phyloP scores from a whole-genome alignment of 139 green algal genomes.

The Closterium sp. region DNA sequence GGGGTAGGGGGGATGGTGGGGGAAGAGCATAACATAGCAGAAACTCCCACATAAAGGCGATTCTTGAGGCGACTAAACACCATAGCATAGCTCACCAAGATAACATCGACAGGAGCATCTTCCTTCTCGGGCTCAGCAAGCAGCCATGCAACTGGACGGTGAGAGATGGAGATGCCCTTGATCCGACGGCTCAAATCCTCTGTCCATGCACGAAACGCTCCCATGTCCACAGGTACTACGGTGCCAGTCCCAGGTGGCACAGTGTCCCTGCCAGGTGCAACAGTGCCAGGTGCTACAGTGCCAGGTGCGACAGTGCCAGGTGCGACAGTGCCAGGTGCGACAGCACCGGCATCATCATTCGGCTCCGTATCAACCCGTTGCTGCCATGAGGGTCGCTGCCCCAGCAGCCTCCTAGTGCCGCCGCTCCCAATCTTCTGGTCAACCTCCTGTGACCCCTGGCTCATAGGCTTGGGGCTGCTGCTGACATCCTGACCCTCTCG shows the following conservation, averaged over 20 bases:
- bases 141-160: neutral
- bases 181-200: neutral
- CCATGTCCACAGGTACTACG: neutral
- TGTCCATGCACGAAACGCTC: neutral
- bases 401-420: too few species aligned
- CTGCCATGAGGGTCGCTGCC: too few species aligned
- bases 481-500: too few species aligned
- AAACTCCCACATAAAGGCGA: neutral
- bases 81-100: neutral
- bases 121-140: neutral
- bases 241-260: neutral
- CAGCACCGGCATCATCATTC: too few species aligned
- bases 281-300: too few species aligned
- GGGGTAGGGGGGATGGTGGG: neutral
- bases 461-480: too few species aligned
- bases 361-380: too few species aligned
- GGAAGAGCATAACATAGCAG: too few species aligned
- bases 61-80: neutral
- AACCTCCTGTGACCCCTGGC: too few species aligned
- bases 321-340: neutral
- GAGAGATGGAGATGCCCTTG: neutral
- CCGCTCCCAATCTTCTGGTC: too few species aligned
- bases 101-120: neutral
- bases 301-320: neutral
- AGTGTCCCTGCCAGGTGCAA: too few species aligned